phyloP scores from a whole-genome alignment of 495 filamentous ascomycete species.

The Penicillium egyptiacum region DNA sequence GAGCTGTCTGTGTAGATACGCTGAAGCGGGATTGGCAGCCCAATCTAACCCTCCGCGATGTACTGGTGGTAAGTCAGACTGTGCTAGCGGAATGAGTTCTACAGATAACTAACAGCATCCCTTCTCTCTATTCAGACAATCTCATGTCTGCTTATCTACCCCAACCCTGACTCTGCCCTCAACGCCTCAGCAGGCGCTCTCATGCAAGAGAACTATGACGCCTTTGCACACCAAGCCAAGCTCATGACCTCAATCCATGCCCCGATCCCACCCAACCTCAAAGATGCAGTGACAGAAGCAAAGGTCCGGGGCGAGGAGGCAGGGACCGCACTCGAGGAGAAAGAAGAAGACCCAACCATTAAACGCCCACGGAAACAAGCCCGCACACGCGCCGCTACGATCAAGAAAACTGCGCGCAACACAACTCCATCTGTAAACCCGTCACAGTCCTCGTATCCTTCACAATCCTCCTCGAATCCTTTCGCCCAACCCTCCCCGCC shows the following conservation, averaged over 20 bases:
- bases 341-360: conserved; percentile 16
- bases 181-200: conserved; percentile 64
- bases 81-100: neutral
- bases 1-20: conserved; percentile 70
- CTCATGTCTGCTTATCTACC: conserved; percentile 68
- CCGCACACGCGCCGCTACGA: conserved; percentile 24
- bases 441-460: neutral
- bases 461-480: conserved; percentile 4
- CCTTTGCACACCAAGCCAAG: conserved; percentile 60
- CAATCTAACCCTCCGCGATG: conserved; percentile 60
- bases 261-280: conserved; percentile 46
- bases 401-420: conserved; percentile 21
- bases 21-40: conserved; percentile 68
- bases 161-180: conserved; percentile 69
- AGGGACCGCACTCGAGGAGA: conserved; percentile 25
- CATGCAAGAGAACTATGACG: conserved; percentile 61
- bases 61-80: conserved; percentile 52
- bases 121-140: conserved; percentile 50
- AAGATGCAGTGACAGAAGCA: conserved; percentile 52
- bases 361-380: conserved; percentile 29
- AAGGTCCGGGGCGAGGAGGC: conserved; percentile 59
- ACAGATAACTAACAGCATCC: conserved; percentile 4
- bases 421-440: conserved; percentile 9
- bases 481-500: conserved; percentile 1
- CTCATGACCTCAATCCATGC: conserved; percentile 71